A percentile compares a stretch with the other conserved stretches of the same genome.
Conservation (phyloP, 208 protist genomes). For the Crithidia mellificae region DNA sequence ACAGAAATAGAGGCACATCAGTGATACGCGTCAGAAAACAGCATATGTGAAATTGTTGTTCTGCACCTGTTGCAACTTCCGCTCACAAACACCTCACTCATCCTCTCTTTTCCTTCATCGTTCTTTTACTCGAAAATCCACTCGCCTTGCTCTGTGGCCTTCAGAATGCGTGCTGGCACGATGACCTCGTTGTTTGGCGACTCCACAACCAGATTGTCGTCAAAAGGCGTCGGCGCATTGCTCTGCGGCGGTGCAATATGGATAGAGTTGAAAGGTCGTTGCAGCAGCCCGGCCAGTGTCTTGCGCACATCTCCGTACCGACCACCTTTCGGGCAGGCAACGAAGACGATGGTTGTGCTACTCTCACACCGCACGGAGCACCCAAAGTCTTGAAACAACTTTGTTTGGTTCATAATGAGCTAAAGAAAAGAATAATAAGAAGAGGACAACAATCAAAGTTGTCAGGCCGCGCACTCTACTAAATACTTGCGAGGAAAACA, state of each 20-base stretch:
- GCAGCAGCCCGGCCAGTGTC: slow-evolving; percentile 60
- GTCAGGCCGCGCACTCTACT: too few species aligned
- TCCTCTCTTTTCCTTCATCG: too few species aligned
- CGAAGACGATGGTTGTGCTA: slow-evolving; percentile 56
- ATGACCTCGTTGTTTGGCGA: slow-evolving; percentile 38
- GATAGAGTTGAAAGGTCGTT: slow-evolving; percentile 43
- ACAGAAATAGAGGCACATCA: too few species aligned
- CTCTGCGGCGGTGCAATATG: slow-evolving; percentile 31
- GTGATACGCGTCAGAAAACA: too few species aligned
- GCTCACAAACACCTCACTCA: too few species aligned
- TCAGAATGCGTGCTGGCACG: slow-evolving; percentile 42
- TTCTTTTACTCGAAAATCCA: slow-evolving; percentile 45
- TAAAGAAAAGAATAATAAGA: slow-evolving; percentile 35
- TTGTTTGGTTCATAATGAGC: slow-evolving; percentile 38
- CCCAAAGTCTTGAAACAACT: slow-evolving; percentile 57
- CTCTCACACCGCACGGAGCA: slow-evolving; percentile 61
- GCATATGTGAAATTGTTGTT: too few species aligned
- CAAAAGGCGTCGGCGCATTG: slow-evolving; percentile 25
- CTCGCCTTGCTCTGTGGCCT: slow-evolving; percentile 28
- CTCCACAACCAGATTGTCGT: slow-evolving; percentile 37
- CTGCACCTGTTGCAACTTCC: too few species aligned
- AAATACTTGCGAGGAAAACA: too few species aligned
- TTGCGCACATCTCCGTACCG: slow-evolving; percentile 77
- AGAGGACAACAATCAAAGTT: too few species aligned
- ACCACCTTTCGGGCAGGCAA: slow-evolving; percentile 50